Base-by-base conservation (phyloP, 1,139 yeast genomes). In the Yamadazyma spencermartinsiae region DNA sequence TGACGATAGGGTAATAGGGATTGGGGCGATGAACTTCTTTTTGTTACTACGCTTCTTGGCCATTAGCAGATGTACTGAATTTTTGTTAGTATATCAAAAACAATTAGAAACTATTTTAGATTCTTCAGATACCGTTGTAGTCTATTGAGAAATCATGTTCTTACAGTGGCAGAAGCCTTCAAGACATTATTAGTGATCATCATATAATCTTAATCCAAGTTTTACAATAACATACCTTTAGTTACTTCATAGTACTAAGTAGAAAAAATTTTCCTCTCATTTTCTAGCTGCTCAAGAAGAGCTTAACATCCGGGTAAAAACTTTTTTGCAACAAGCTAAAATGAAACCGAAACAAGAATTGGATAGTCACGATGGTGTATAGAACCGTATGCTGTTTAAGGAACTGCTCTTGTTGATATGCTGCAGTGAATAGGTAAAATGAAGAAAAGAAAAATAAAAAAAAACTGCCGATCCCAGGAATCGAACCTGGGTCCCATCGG, bases 81-180 rank as follows among this genome's bases (percentile, higher is more conserved):
- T 15, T 15, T 8, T 36, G 52, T 51, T 50, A 52, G 55, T 47
- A 50, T 25, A 35, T 38, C 36, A 40, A 19, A 19, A 24, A 24
- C 40, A 24, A 51, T 51, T 50, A 50, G 51, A 48, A 43, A 34
- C 29, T 20, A 24, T 34, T 32, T 45, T 11, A 9, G 20, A 28
- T 28, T 28, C 31, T 28, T 89, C 98, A 89, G 98, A 89, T 89
- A 89, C 98, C 98, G 98, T 89, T 89, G 97, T 89, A 89, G 98
- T 90, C 97, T 82, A 79, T 81, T 80, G 84, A 80, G 83, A 79
- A 79, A 79, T 78, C 82, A 66, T 77, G 84, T 77, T 85, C 87
- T 76, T 79, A 80, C 89, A 82, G 6, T 5, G 31, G 16, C 31
- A 19, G 17, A 12, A 28, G 31, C 16, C 31, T 14, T 28, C 31